Percentiles rank a stretch among this genome's conserved stretches.
phyloP scores from a whole-genome alignment of 169 alveolate genomes.

The Plasmodium yoelii region DNA sequence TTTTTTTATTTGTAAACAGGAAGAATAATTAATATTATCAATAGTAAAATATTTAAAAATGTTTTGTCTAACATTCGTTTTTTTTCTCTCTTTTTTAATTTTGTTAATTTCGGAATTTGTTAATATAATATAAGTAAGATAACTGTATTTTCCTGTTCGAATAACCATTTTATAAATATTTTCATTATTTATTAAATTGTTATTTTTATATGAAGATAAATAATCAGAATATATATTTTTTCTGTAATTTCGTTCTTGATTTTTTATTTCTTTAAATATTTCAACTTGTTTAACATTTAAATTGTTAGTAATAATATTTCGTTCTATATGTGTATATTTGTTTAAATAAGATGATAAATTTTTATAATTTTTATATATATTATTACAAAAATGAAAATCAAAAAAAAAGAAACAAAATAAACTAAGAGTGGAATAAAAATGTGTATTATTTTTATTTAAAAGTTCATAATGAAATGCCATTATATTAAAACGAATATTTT shows the following conservation, averaged over 20 bases:
- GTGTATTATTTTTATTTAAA: slow-evolving; percentile 8
- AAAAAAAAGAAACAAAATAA: slow-evolving; percentile 34
- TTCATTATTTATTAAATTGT: neutral
- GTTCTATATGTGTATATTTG: neutral
- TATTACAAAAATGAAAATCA: slow-evolving; percentile 45
- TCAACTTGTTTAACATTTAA: slow-evolving; percentile 7
- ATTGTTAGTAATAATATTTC: slow-evolving; percentile 1
- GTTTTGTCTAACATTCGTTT: neutral
- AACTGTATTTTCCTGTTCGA: slow-evolving; percentile 3
- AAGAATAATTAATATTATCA: too few relatives aligned
- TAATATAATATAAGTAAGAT: neutral
- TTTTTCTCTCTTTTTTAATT: neutral
- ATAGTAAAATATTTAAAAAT: neutral
- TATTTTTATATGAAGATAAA: neutral
- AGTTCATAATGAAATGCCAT: slow-evolving; percentile 8
- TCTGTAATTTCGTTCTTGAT: neutral
- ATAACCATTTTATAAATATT: slow-evolving; percentile 1
- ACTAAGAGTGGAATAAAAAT: slow-evolving; percentile 9
- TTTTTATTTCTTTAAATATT: slow-evolving; percentile 14
- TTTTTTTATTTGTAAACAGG: neutral
- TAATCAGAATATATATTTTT: neutral
- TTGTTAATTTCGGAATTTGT: neutral
- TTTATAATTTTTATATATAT: slow-evolving; percentile 27
- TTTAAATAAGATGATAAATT: slow-evolving; percentile 1
- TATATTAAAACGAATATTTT: slow-evolving; percentile 29